Evolutionary conservation across 805 yeast genomes (phyloP), one percentile per base, ranked within the genome.

Genomic region (Suhomyces vadensis): DNA sequence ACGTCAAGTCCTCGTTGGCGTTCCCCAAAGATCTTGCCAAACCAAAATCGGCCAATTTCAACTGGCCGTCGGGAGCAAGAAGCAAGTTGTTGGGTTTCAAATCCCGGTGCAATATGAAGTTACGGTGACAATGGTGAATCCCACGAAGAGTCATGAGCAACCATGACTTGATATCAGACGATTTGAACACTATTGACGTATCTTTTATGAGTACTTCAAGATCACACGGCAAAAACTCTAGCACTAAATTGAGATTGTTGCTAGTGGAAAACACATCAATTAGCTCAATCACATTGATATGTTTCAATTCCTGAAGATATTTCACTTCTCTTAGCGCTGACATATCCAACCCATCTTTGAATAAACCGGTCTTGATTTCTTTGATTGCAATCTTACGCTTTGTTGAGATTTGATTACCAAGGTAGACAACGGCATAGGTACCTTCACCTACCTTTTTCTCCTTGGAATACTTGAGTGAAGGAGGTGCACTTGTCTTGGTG

Each of bases 401-500:
- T 39, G 65, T 63, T 22, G 80, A 75, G 9, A 71, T 53, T 58
- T 85, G 85, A 31, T 75, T 80, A 1, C 98, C 98, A 11, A 91
- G 73, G 57, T 83, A 89, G 5, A 94, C 99, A 44, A 91, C 95
- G 37, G 99, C 99, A 70, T 92, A 94, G 0, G 99, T 94, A 66
- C 99, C 99, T 68, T 94, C 99, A 60, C 99, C 99, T 22, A 94
- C 97, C 60, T 90, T 91, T 52, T 79, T 82, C 44, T 90, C 96
- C 44, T 72, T 72, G 23, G 75, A 61, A 53, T 72, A 72, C 38
- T 59, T 58, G 16, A 42, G 33, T 16, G 20, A 17, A 8, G 33
- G n/a, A 16, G 33, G 5, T 11, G 16, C 33, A n/a, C n/a, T n/a
- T 6, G 33, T 29, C 16, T 29, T n/a, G 33, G 33, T 29, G n/a